Evolutionary conservation across 805 yeast genomes (phyloP), one percentile per base, ranked within the genome.

Genomic region (Tetrapisispora nanseiensis): DNA sequence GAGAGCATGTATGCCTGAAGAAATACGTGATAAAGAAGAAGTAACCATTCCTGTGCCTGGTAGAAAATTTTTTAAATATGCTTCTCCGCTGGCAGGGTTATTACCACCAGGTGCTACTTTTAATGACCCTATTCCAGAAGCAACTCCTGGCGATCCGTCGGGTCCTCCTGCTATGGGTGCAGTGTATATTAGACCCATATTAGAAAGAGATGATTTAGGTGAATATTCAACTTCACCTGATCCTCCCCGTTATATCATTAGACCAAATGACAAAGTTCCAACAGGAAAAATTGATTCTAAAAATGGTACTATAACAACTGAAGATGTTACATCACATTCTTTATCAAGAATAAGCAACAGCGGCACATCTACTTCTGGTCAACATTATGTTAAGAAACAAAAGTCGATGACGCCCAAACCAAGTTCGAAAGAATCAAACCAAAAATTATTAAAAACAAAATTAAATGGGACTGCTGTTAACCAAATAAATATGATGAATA

Each of bases 1-100:
- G 98, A 90, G 86, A 65, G 97, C 97, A 6, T 92, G 97, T 69
- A 72, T 92, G 51, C 98, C 98, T 0, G 97, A 92, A 63, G 97
- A 90, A 62, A 82, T 89, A 33, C 78, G 97, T 54, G 86, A 83
- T 48, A 55, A 66, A 41, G 90, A 85, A 54, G 97, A 89, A 55
- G 82, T 83, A 22, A 78, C 85, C 18, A 75, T 77, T 33, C 89
- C 90, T 4, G 71, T 90, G 38, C 67, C 72, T 43, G 79, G 76
- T 44, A 75, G 84, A 41, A 72, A 89, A 53, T 74, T 76, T 49
- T 71, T 82, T 59, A 79, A 79, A 56, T 79, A 76, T 53, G 87
- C 85, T 40, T 86, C 96, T 7, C 97, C 97, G 13, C 70, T 92
- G 52, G 80, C 79, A 56, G 79, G 82, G 51, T 62, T 86, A 51